Base-by-base conservation (phyloP, 1,139 yeast genomes). In the Saccharomyces hybrid region DNA sequence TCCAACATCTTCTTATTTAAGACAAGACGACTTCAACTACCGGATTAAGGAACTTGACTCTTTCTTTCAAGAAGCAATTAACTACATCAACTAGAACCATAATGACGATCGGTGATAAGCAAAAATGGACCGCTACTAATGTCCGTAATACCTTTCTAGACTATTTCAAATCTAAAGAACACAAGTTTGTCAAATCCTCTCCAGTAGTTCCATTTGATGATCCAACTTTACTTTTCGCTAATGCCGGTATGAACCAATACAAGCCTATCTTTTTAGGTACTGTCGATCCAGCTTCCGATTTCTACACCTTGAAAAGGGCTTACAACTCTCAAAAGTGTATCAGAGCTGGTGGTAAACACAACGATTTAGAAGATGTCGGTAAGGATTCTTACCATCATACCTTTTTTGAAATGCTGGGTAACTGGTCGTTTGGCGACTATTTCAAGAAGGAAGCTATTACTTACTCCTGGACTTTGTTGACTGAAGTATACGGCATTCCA, bases 401-500 rank as follows among this genome's bases (percentile, higher is more conserved):
- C 11, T 93, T 95, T 69, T 93, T 93, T 64, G 99, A 93, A 76
- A 93, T 93, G 99, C 81, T 93, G 75, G 99, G 99, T 64, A 93
- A 93, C 77, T 93, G 99, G 99, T 93, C 99, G 5, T 93, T 93
- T 72, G 99, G 99, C 62, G 99, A 93, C 73, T 93, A 93, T 71
- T 93, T 93, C 82, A 93, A 93, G 73, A 81, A 85, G 66, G 99
- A 90, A 68, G 98, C 98, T 54, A 85, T 91, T 65, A 74, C 76
- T 11, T 88, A 81, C 77, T 83, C 96, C 6, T 93, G 98, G 98
- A 95, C 90, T 58, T 77, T 93, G 58, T 79, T 93, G 68, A 90
- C 98, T 52, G 73, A 80, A 60, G 93, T 86, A 20, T 95, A 87
- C 67, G 90, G 89, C 42, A 79, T 93, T 58, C 83, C 85, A 51